Conservation (phyloP, 768 basidiomycete species). For the Rubroboletus pulcherrimus region DNA sequence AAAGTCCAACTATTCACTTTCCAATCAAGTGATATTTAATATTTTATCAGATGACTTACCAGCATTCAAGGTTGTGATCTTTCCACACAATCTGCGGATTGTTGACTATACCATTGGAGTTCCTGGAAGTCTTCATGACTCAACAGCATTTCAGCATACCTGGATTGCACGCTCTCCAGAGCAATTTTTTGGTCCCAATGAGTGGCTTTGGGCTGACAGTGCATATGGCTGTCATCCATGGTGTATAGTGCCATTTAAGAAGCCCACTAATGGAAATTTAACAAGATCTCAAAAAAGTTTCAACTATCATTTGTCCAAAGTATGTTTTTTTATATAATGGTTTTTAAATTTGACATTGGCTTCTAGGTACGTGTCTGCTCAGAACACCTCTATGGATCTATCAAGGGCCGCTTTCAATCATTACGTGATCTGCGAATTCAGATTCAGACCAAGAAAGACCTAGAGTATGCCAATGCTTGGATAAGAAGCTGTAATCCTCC, state of each 20-base stretch:
- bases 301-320: constrained; percentile 23
- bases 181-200: background rate
- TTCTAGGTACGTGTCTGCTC: constrained; percentile 1
- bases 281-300: constrained; percentile 17
- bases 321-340: background rate
- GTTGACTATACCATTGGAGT: constrained; percentile 14
- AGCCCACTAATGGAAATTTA: constrained; percentile 10
- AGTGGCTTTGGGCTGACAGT: constrained; percentile 21
- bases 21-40: too few relatives aligned
- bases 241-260: constrained; percentile 28
- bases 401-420: constrained; percentile 4
- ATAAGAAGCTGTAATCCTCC: too few relatives aligned
- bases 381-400: constrained; percentile 12
- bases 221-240: constrained; percentile 16
- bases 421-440: too few relatives aligned
- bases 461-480: too few relatives aligned
- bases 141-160: background rate
- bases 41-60: too few relatives aligned
- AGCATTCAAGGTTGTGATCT: constrained; percentile 9
- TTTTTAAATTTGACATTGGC: background rate
- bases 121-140: constrained; percentile 14
- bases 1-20: too few relatives aligned
- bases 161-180: background rate
- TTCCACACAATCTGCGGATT: constrained; percentile 11
- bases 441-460: too few relatives aligned